A percentile compares a stretch with the other conserved stretches of the same genome.
These are phyloP conservation scores for Cyclocybe cylindracea DNA, from an alignment of 768 basidiomycete species.

Conservation along the genomic window DNA sequence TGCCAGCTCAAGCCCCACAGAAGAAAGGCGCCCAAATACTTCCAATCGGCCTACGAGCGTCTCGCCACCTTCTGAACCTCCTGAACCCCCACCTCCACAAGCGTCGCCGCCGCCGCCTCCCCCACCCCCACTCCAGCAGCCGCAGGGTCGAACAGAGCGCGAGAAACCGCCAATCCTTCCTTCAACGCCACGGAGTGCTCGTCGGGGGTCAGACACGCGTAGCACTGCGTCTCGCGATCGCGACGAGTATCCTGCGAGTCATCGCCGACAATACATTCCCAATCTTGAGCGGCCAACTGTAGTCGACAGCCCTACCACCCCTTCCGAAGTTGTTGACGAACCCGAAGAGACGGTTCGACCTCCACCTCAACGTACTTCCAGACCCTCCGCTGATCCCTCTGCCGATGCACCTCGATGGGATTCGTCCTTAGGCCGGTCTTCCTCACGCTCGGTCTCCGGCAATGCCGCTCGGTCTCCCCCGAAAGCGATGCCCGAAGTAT, in stretches of 20 bases:
- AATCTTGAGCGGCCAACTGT: slow-evolving; percentile 12
- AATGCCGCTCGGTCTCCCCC: slow-evolving; percentile 33
- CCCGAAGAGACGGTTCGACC: slow-evolving; percentile 20
- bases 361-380: slow-evolving; percentile 13
- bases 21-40: slow-evolving; percentile 10
- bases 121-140: slow-evolving; percentile 6
- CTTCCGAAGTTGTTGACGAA: slow-evolving; percentile 18
- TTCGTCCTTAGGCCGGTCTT: slow-evolving; percentile 20
- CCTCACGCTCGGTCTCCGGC: slow-evolving; percentile 29
- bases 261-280: slow-evolving; percentile 12
- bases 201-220: slow-evolving; percentile 22
- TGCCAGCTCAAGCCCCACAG: slow-evolving; percentile 12
- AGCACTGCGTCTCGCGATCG: slow-evolving; percentile 16
- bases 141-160: slow-evolving; percentile 14
- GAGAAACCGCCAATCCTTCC: slow-evolving; percentile 9
- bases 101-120: background rate
- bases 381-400: slow-evolving; percentile 12
- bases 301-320: slow-evolving; percentile 9
- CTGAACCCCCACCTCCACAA: slow-evolving; percentile 4
- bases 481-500: slow-evolving; percentile 42
- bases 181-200: slow-evolving; percentile 6
- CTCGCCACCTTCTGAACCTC: slow-evolving; percentile 1
- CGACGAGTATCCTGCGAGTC: slow-evolving; percentile 12
- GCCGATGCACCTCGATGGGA: slow-evolving; percentile 19
- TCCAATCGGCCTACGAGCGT: slow-evolving; percentile 1